A percentile compares a stretch with the other conserved stretches of the same genome.
Conservation (phyloP, 176 grass and related monocot species). For the Rhynchospora tenuis region DNA sequence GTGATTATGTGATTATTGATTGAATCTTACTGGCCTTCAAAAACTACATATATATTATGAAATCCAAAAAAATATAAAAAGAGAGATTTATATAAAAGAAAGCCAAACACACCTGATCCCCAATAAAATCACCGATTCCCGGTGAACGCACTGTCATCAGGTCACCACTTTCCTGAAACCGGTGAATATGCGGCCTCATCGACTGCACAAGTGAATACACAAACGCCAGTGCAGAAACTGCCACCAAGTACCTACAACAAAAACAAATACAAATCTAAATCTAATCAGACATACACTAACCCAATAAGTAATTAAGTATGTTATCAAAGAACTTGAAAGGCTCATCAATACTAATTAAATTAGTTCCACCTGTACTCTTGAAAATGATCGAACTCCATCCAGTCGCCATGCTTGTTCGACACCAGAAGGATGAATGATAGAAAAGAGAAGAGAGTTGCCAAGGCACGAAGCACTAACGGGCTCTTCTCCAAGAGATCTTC, state of each 20-base stretch:
- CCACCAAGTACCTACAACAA: slow-evolving; percentile 55
- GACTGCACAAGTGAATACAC: slow-evolving; percentile 59
- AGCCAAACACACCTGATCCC: slow-evolving; percentile 65
- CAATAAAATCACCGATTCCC: slow-evolving; percentile 50
- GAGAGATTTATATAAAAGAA: neutral
- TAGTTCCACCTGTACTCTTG: slow-evolving; percentile 60
- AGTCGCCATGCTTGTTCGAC: slow-evolving; percentile 72
- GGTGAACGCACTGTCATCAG: slow-evolving; percentile 4
- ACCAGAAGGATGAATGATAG: slow-evolving; percentile 63
- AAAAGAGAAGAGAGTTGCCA: slow-evolving; percentile 55
- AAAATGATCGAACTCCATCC: slow-evolving; percentile 79
- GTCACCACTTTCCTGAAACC: slow-evolving; percentile 35
- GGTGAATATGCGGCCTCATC: slow-evolving; percentile 29
- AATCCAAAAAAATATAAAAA: neutral
- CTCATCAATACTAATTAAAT: neutral
- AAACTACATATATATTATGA: too few species aligned
- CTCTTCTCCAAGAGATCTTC: slow-evolving; percentile 67
- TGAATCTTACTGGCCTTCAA: too few species aligned
- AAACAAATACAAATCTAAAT: neutral
- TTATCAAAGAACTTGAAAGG: neutral
- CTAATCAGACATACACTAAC: neutral
- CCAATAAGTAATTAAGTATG: neutral
- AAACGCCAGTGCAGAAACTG: slow-evolving; percentile 45
- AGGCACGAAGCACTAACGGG: slow-evolving; percentile 51
- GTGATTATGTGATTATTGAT: slow-evolving; percentile 1